Percentiles rank a stretch among this genome's conserved stretches.
These are phyloP conservation scores for Pholiota microspora DNA, from an alignment of 768 basidiomycete genomes.

Conservation along the genomic window DNA sequence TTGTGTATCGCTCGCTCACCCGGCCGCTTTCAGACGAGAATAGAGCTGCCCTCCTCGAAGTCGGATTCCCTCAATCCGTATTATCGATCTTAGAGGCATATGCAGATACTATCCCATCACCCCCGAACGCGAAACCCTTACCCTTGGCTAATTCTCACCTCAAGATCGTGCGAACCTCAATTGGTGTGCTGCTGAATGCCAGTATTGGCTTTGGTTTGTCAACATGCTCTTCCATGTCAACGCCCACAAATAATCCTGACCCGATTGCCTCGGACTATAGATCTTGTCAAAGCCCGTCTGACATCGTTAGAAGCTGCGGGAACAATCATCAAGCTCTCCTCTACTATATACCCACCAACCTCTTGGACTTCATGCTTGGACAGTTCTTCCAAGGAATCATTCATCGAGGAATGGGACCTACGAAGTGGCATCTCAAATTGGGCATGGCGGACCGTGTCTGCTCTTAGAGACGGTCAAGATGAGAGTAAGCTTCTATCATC, in stretches of 20 bases:
- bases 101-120: slow-evolving; percentile 42
- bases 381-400: slow-evolving; percentile 19
- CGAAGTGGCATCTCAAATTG: slow-evolving; percentile 67
- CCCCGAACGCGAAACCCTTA: slow-evolving; percentile 36
- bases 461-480: slow-evolving; percentile 70
- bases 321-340: slow-evolving; percentile 67
- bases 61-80: slow-evolving; percentile 64
- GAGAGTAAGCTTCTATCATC: slow-evolving; percentile 46
- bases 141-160: slow-evolving; percentile 61
- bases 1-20: background rate
- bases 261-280: slow-evolving; percentile 36
- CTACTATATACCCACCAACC: slow-evolving; percentile 70
- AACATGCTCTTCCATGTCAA: background rate
- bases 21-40: slow-evolving; percentile 60
- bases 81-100: slow-evolving; percentile 71
- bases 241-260: background rate
- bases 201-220: slow-evolving; percentile 71
- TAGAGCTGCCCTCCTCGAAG: slow-evolving; percentile 66
- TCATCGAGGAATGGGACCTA: slow-evolving; percentile 61
- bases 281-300: slow-evolving; percentile 67
- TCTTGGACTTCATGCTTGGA: slow-evolving; percentile 46
- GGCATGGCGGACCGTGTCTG: slow-evolving; percentile 76
- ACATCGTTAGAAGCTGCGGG: slow-evolving; percentile 66
- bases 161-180: slow-evolving; percentile 70
- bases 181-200: slow-evolving; percentile 78